A percentile compares a stretch with the other conserved stretches of the same genome.
Conservation (phyloP, 2,329 filamentous ascomycete genomes). For the Diplocarpon rosae region DNA sequence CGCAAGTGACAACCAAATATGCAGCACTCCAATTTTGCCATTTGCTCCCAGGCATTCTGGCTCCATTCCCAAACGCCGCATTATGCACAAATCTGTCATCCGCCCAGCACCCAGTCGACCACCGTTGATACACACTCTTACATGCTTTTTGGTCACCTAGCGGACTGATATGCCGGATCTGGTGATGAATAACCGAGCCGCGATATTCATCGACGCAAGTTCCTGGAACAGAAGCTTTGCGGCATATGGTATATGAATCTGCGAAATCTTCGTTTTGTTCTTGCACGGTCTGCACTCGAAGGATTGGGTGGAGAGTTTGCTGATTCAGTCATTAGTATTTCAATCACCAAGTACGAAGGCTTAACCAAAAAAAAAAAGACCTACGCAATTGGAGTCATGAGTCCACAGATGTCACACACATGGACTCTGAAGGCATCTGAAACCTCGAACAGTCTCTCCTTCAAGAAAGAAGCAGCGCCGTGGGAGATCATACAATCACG, state of each 20-base stretch:
- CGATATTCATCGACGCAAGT: constrained; percentile 96
- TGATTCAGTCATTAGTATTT: constrained; percentile 34
- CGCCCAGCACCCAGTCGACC: neutral
- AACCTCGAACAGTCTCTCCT: constrained; percentile 94
- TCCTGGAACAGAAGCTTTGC: constrained; percentile 98
- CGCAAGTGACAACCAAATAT: constrained; percentile 7
- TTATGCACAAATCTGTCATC: constrained; percentile 21
- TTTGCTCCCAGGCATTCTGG: constrained; percentile 13
- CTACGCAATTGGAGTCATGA: constrained; percentile 99
- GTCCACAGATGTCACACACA: constrained; percentile 94
- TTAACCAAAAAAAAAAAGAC: constrained; percentile 31
- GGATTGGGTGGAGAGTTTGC: constrained; percentile 86
- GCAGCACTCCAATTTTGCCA: constrained; percentile 2
- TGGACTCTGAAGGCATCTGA: constrained; percentile 97
- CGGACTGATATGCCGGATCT: constrained; percentile 64
- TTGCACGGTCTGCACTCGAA: constrained; percentile 97
- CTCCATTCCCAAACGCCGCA: constrained; percentile 23
- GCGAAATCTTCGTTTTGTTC: constrained; percentile 98
- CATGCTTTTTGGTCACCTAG: constrained; percentile 28
- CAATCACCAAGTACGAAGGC: neutral
- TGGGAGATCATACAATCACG: constrained; percentile 99
- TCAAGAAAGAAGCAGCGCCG: constrained; percentile 90
- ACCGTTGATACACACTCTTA: constrained; percentile 11
- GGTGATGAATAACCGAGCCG: constrained; percentile 91
- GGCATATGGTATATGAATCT: constrained; percentile 95